These are phyloP conservation scores for Cyberlindnera euphorbiae DNA, from an alignment of 805 yeast species.

Conservation along the genomic window DNA sequence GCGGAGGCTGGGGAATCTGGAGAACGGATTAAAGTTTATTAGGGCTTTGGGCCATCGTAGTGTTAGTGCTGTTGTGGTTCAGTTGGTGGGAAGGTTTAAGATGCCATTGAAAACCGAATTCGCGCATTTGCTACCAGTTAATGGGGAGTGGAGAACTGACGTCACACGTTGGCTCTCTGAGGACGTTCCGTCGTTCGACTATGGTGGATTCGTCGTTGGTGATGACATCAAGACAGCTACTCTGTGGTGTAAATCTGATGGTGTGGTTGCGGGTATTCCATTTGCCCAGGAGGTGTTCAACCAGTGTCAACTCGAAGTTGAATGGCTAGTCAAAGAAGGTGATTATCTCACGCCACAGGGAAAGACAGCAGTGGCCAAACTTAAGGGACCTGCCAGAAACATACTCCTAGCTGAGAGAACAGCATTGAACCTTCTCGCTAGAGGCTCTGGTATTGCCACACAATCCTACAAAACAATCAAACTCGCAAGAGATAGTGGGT, in stretches of 20 bases:
- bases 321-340: constrained; percentile 79
- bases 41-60: too few species aligned
- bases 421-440: constrained; percentile 72
- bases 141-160: constrained; percentile 78
- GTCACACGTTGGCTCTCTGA: constrained; percentile 75
- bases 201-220: constrained; percentile 96
- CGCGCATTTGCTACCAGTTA: constrained; percentile 61
- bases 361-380: constrained; percentile 71
- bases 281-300: constrained; percentile 80
- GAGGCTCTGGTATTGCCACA: constrained; percentile 87
- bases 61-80: too few species aligned
- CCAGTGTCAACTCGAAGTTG: constrained; percentile 66
- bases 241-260: constrained; percentile 74
- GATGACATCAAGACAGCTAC: constrained; percentile 64
- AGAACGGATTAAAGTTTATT: too few species aligned
- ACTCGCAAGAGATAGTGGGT: constrained; percentile 65
- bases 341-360: constrained; percentile 44
- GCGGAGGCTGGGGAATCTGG: too few species aligned
- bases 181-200: constrained; percentile 91
- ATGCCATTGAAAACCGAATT: constrained; percentile 14
- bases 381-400: constrained; percentile 76
- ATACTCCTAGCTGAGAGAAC: constrained; percentile 82
- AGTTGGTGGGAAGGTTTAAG: too few species aligned
- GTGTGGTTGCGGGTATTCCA: constrained; percentile 81
- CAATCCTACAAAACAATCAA: constrained; percentile 52